Evolutionary conservation across 257 asterid genomes (phyloP).

Genomic region (Nicotiana attenuata): DNA sequence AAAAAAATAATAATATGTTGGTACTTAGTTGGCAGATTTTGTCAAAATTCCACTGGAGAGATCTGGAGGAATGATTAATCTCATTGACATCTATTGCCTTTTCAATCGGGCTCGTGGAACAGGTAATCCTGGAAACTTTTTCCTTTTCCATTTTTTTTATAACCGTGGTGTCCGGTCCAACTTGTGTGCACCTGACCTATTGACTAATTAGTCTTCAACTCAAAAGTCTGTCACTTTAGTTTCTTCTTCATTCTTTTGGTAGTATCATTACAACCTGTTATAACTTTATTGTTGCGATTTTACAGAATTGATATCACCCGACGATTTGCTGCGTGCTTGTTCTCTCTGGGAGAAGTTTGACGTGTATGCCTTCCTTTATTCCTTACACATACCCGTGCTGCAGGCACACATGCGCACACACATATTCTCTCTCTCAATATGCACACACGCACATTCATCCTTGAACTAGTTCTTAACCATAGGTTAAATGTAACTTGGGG

Average conservation of each 20-base stretch:
- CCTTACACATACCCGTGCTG: neutral
- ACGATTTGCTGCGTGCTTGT: conserved; percentile 92
- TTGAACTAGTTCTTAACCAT: neutral
- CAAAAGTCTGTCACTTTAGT: neutral
- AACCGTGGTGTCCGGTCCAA: too few species aligned
- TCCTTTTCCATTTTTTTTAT: conserved; percentile 1
- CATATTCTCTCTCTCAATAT: neutral
- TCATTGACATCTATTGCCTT: conserved; percentile 87
- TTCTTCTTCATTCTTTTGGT: neutral
- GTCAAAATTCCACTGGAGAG: conserved; percentile 78
- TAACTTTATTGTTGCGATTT: neutral
- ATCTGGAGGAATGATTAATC: conserved; percentile 92
- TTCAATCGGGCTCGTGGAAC: conserved; percentile 99
- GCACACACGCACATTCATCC: neutral
- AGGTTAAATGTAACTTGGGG: neutral
- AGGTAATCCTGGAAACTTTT: conserved; percentile 37
- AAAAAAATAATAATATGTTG: conserved; percentile 12
- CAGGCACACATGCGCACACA: neutral
- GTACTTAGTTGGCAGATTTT: conserved; percentile 86
- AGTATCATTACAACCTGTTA: neutral
- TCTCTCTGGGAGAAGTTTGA: conserved; percentile 95
- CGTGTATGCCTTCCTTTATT: conserved; percentile 48
- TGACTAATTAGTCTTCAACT: neutral
- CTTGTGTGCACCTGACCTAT: neutral
- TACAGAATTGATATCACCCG: conserved; percentile 92